These are phyloP conservation scores for Conoideocrella luteorostrata DNA, from an alignment of 2,329 filamentous ascomycete genomes.

Conservation along the genomic window DNA sequence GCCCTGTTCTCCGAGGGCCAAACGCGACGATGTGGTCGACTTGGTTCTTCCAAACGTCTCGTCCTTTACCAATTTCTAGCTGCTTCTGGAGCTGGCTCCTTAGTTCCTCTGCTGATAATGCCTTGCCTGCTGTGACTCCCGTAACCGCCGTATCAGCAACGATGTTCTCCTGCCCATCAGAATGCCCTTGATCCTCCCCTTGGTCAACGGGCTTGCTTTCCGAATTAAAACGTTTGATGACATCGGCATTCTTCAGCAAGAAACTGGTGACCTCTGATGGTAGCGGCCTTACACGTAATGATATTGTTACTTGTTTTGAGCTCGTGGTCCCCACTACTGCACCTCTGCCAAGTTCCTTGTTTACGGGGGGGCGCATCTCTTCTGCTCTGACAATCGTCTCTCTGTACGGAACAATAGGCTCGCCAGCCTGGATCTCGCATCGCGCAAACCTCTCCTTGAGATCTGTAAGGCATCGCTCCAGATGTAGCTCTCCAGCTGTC, in stretches of 20 bases:
- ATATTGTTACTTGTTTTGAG: slow-evolving; percentile 79
- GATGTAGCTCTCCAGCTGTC: slow-evolving; percentile 88
- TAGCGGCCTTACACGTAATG: slow-evolving; percentile 70
- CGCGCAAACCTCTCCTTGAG: slow-evolving; percentile 85
- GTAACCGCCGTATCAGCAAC: slow-evolving; percentile 51
- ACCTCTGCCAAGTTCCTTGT: slow-evolving; percentile 81
- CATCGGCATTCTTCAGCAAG: slow-evolving; percentile 68
- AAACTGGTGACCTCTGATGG: slow-evolving; percentile 77
- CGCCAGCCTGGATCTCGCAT: slow-evolving; percentile 90
- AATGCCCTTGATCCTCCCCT: slow-evolving; percentile 25
- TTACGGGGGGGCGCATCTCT: slow-evolving; percentile 86
- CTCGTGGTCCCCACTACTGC: slow-evolving; percentile 68
- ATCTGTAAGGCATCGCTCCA: slow-evolving; percentile 91
- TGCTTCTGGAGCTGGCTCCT: slow-evolving; percentile 61
- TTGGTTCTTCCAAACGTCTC: slow-evolving; percentile 67
- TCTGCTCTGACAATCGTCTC: slow-evolving; percentile 83
- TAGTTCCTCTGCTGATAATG: slow-evolving; percentile 69
- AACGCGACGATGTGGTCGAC: slow-evolving; percentile 84
- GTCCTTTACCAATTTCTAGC: slow-evolving; percentile 66
- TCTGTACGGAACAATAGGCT: slow-evolving; percentile 90
- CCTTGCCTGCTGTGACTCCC: slow-evolving; percentile 51
- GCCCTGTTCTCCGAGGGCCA: slow-evolving; percentile 75
- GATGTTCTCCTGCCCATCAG: slow-evolving; percentile 32
- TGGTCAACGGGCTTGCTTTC: slow-evolving; percentile 46
- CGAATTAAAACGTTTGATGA: slow-evolving; percentile 73